These are phyloP conservation scores for Nymphaea colorata DNA, from an alignment of 164 flowering plant species.

Conservation along the genomic window DNA sequence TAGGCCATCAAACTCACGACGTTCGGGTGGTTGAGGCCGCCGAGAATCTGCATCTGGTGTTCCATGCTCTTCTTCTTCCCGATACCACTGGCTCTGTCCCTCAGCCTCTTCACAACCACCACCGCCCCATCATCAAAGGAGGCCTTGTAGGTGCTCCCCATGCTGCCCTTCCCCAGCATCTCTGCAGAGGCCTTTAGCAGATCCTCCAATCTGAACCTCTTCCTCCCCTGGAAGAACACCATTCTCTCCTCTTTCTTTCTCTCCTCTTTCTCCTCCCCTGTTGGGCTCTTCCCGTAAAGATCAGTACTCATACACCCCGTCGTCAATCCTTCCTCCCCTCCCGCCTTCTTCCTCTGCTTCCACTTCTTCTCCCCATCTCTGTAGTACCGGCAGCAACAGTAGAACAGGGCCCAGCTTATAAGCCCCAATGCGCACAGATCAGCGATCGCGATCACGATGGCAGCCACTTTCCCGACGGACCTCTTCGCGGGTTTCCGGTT, in stretches of 20 bases:
- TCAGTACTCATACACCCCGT: not conserved
- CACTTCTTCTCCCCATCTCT: not conserved
- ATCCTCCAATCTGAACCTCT: conserved; percentile 25
- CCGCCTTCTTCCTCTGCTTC: not conserved
- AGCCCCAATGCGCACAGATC: conserved; percentile 7
- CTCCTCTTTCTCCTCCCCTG: conserved; percentile 2
- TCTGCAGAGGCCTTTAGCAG: conserved; percentile 44
- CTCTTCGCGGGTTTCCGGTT: conserved; percentile 1
- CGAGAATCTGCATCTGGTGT: conserved; percentile 25
- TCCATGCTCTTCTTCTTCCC: conserved; percentile 15
- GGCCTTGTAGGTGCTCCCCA: conserved; percentile 46
- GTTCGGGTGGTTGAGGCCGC: conserved; percentile 30
- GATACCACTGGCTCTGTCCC: conserved; percentile 11
- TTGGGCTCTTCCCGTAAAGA: not conserved
- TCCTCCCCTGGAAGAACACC: conserved; percentile 29
- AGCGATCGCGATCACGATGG: conserved; percentile 10
- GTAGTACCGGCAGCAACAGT: conserved; percentile 8
- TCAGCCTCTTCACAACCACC: conserved; percentile 40
- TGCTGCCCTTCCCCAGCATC: conserved; percentile 44
- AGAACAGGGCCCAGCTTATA: conserved; percentile 9
- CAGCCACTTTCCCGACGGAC: not conserved
- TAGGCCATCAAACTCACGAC: conserved; percentile 39
- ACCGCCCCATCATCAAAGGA: conserved; percentile 22
- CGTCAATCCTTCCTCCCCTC: not conserved
- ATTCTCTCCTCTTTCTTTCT: conserved; percentile 8